Conservation (phyloP, 108 stramenopile species). For the Stephanodiscus minutulus region DNA sequence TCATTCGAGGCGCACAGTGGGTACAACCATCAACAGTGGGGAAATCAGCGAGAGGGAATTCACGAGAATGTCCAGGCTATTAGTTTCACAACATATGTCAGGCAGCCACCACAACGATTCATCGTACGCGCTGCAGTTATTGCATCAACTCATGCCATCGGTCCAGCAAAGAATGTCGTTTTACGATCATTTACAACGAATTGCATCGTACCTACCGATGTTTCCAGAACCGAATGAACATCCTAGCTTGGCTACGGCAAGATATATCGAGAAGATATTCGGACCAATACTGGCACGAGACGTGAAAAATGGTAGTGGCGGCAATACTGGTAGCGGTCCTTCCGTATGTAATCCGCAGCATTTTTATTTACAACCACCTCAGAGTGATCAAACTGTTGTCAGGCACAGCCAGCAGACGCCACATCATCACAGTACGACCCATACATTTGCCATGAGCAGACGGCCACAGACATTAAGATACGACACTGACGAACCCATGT, state of each 20-base stretch:
- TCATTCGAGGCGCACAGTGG: background rate
- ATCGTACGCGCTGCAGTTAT: slow-evolving; percentile 4
- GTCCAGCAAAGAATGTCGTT: slow-evolving; percentile 7
- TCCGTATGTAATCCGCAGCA: slow-evolving; percentile 5
- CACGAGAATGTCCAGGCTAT: slow-evolving; percentile 31
- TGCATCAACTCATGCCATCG: slow-evolving; percentile 29
- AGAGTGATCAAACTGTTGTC: background rate
- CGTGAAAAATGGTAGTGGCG: background rate
- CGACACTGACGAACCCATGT: slow-evolving; percentile 3
- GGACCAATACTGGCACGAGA: slow-evolving; percentile 33
- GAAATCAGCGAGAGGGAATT: slow-evolving; percentile 33
- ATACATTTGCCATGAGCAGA: background rate
- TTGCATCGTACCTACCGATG: slow-evolving; percentile 30
- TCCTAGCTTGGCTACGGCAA: slow-evolving; percentile 23
- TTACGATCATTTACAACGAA: slow-evolving; percentile 13
- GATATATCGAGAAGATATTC: slow-evolving; percentile 33
- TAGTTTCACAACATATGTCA: slow-evolving; percentile 24
- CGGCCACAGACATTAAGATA: background rate
- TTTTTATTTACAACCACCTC: background rate
- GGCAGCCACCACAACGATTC: background rate
- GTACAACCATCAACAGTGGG: background rate
- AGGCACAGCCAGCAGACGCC: background rate
- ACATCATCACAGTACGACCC: background rate
- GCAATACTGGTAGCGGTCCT: background rate
- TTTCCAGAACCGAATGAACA: slow-evolving; percentile 47